A percentile compares a stretch with the other conserved stretches of the same genome.
These are phyloP conservation scores for Botrytis elliptica DNA, from an alignment of 2,329 filamentous ascomycete genomes.

Conservation along the genomic window DNA sequence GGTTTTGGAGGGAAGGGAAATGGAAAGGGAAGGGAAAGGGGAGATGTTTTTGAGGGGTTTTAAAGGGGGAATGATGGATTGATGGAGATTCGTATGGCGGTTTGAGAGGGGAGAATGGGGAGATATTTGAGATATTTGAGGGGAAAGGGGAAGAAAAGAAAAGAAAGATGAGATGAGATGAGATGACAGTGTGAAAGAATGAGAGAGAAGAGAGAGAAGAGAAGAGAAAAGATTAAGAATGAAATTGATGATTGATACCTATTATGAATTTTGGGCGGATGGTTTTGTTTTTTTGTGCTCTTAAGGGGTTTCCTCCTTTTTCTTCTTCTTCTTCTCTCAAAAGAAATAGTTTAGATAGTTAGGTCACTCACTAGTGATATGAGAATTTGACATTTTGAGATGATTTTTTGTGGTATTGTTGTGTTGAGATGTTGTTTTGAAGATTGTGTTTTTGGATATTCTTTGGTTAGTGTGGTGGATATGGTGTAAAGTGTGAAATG, in stretches of 20 bases:
- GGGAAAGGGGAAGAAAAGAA: background rate
- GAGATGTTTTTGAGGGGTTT: background rate
- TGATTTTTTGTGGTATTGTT: background rate
- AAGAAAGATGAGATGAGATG: background rate
- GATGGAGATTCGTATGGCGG: background rate
- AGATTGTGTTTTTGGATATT: no score
- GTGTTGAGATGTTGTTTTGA: background rate
- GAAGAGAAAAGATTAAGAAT: background rate
- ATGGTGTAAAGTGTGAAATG: no score
- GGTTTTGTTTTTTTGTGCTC: background rate
- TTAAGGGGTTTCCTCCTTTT: background rate
- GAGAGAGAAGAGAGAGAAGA: background rate
- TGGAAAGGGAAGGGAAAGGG: no score
- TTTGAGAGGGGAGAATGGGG: background rate
- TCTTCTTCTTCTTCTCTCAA: background rate
- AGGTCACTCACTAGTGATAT: background rate
- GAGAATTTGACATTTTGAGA: background rate
- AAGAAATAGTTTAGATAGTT: background rate
- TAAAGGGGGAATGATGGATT: no score
- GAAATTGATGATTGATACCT: slow-evolving; percentile 17
- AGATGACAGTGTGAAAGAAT: background rate
- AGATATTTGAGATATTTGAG: background rate
- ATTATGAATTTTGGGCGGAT: slow-evolving; percentile 11
- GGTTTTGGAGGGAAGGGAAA: background rate
- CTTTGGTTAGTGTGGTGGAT: no score